Conservation (phyloP, 768 basidiomycete species). For the Boletus pseudo-olivaceus region DNA sequence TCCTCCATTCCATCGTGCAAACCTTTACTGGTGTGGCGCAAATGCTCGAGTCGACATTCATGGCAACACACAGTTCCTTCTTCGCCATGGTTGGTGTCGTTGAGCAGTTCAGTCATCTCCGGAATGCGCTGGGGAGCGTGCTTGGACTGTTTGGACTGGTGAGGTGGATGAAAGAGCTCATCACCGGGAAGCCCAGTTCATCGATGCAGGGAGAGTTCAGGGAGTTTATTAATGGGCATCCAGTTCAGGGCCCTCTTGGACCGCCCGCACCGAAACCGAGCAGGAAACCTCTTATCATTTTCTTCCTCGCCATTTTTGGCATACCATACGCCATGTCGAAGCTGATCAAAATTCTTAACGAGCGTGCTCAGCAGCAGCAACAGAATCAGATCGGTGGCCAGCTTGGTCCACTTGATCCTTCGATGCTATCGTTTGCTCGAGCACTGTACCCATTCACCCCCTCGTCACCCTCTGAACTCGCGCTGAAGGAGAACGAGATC, state of each 20-base stretch:
- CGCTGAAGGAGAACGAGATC: conserved; percentile 84
- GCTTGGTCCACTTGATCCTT: conserved; percentile 68
- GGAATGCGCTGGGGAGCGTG: conserved; percentile 91
- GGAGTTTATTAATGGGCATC: conserved; percentile 67
- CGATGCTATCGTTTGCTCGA: conserved; percentile 77
- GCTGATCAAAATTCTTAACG: conserved; percentile 74
- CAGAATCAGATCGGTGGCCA: conserved; percentile 34
- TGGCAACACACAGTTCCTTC: conserved; percentile 94
- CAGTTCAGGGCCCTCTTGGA: conserved; percentile 46
- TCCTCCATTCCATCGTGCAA: conserved; percentile 92
- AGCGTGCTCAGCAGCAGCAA: conserved; percentile 51
- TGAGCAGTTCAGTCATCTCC: conserved; percentile 89
- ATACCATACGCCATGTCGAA: conserved; percentile 92
- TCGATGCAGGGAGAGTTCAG: conserved; percentile 64
- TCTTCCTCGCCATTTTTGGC: conserved; percentile 91
- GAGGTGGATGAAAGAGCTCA: conserved; percentile 73
- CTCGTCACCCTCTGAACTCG: conserved; percentile 72
- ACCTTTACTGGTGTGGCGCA: conserved; percentile 94
- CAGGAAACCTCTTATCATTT: conserved; percentile 88
- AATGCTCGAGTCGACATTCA: conserved; percentile 96
- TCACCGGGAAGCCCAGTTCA: conserved; percentile 45
- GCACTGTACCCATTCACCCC: conserved; percentile 77
- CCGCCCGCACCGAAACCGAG: conserved; percentile 55
- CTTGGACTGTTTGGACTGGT: conserved; percentile 88
- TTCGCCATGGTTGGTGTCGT: conserved; percentile 96